Evolutionary conservation across 495 filamentous ascomycete species (phyloP).

Genomic region (Neurospora sp.): DNA sequence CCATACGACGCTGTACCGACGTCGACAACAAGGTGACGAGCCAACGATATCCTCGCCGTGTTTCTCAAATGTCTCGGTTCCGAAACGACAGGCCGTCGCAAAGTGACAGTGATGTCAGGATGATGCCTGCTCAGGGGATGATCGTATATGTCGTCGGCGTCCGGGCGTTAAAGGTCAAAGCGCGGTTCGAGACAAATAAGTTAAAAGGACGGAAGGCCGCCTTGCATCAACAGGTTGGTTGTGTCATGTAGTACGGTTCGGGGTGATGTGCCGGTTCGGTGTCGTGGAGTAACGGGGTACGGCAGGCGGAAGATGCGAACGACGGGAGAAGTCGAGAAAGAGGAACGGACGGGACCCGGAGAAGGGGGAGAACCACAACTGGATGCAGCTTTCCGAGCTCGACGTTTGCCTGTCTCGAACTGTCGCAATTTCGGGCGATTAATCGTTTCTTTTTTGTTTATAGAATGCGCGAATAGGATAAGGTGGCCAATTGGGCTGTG

Average conservation of each 20-base stretch:
- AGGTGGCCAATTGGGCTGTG: background rate
- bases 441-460: background rate
- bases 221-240: background rate
- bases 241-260: background rate
- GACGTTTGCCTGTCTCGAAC: background rate
- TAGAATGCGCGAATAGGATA: background rate
- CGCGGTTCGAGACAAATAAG: background rate
- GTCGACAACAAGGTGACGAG: background rate
- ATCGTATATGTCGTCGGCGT: background rate
- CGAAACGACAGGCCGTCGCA: background rate
- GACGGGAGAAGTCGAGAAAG: background rate
- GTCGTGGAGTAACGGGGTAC: background rate
- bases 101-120: background rate
- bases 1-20: constrained; percentile 1
- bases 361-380: background rate
- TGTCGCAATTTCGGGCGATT: background rate
- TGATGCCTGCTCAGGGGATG: background rate
- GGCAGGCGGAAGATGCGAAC: background rate
- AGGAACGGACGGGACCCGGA: background rate
- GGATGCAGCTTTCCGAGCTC: background rate
- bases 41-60: background rate
- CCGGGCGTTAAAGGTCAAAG: background rate
- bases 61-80: background rate
- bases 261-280: background rate
- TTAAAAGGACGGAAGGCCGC: background rate